phyloP scores from a whole-genome alignment of 1,139 yeast genomes.

The Trichomonascaceae sp. region DNA sequence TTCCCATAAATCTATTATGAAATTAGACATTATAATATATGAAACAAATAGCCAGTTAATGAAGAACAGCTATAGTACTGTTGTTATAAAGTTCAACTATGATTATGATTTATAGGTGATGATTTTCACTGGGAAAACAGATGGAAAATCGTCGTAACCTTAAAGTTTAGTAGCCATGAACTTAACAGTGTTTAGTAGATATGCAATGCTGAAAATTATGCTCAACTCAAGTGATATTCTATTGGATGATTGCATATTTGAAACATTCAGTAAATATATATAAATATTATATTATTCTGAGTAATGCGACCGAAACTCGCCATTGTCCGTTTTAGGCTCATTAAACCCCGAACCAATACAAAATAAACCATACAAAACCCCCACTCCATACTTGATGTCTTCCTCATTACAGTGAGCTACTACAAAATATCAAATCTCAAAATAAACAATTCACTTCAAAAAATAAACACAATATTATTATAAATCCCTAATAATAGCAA shows the following conservation, averaged over 20 bases:
- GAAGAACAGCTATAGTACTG: background rate
- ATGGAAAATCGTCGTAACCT: no score
- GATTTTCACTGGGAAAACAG: background rate
- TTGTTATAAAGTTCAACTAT: background rate
- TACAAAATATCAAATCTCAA: no score
- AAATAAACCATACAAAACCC: no score
- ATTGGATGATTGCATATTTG: no score
- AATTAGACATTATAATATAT: conserved; percentile 10
- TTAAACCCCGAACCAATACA: no score
- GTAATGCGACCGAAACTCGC: background rate
- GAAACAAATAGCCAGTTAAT: background rate
- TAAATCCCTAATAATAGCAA: background rate
- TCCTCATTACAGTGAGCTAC: no score
- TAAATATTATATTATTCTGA: no score
- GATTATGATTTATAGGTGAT: background rate
- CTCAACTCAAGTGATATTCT: background rate
- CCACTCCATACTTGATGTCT: no score
- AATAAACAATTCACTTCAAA: background rate
- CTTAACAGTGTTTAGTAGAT: background rate
- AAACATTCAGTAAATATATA: no score
- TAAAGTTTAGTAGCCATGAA: no score
- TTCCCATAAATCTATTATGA: conserved; percentile 70
- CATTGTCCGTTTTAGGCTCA: no score
- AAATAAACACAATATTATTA: background rate
- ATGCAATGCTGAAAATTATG: background rate